A percentile compares a stretch with the other conserved stretches of the same genome.
These are phyloP conservation scores for Penicillium argentinense DNA, from an alignment of 495 filamentous ascomycete species.

Conservation along the genomic window DNA sequence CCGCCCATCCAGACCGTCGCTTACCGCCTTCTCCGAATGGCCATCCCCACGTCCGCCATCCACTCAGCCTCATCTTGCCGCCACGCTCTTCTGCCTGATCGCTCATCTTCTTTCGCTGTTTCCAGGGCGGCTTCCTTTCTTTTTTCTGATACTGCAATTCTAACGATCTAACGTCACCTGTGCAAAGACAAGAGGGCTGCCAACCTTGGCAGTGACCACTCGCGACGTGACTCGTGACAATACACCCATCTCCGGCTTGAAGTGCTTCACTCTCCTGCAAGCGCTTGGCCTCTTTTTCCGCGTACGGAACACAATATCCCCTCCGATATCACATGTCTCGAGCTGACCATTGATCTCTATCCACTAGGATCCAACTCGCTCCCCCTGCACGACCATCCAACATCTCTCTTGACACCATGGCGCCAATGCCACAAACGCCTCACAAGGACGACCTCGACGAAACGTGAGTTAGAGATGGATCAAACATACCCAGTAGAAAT, in stretches of 20 bases:
- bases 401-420: slow-evolving; percentile 29
- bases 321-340: too few relatives aligned
- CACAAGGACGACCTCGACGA: slow-evolving; percentile 80
- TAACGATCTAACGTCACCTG: too few relatives aligned
- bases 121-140: background rate
- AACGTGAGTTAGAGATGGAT: slow-evolving; percentile 79
- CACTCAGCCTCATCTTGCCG: slow-evolving; percentile 3
- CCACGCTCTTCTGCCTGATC: slow-evolving; percentile 1
- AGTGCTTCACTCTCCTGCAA: slow-evolving; percentile 4
- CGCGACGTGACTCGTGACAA: slow-evolving; percentile 24
- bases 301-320: too few relatives aligned
- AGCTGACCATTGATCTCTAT: background rate
- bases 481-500: too few relatives aligned
- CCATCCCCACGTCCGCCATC: background rate
- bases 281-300: too few relatives aligned
- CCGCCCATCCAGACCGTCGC: too few relatives aligned
- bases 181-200: too few relatives aligned
- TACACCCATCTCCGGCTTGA: slow-evolving; percentile 8
- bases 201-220: background rate
- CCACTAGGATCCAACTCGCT: background rate
- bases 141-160: too few relatives aligned
- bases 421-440: slow-evolving; percentile 50
- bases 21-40: too few relatives aligned
- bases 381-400: background rate
- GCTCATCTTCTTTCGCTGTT: background rate